phyloP scores from a whole-genome alignment of 169 alveolate genomes.

The Babesia sp. region DNA sequence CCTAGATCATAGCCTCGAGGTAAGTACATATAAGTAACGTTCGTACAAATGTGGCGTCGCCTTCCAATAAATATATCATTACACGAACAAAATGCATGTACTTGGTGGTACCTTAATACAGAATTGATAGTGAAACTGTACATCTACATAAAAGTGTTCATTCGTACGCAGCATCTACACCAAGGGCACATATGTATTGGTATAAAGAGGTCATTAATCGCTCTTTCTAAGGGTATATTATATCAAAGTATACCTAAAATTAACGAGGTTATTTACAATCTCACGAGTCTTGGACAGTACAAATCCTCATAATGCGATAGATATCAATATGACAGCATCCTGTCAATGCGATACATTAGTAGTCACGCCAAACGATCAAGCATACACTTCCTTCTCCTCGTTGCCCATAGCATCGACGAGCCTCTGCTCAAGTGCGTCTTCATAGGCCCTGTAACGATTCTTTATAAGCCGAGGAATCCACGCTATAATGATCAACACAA shows the following conservation, averaged over 20 bases:
- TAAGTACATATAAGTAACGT: background rate
- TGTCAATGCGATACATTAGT: background rate
- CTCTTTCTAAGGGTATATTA: slow-evolving; percentile 37
- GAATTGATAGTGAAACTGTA: no score
- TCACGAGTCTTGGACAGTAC: slow-evolving; percentile 2
- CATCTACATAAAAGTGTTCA: no score
- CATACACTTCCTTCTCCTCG: slow-evolving; percentile 18
- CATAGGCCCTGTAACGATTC: slow-evolving; percentile 3
- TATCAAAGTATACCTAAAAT: slow-evolving; percentile 61
- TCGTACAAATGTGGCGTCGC: no score
- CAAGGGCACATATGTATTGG: background rate
- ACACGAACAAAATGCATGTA: no score
- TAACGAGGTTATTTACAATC: slow-evolving; percentile 38
- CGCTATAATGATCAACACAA: background rate
- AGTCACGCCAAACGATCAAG: background rate
- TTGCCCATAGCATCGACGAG: slow-evolving; percentile 19
- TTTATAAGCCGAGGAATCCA: background rate
- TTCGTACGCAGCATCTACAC: no score
- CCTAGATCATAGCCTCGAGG: slow-evolving; percentile 4
- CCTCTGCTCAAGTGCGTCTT: slow-evolving; percentile 29
- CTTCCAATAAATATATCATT: no score
- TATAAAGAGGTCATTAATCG: slow-evolving; percentile 5
- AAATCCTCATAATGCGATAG: background rate
- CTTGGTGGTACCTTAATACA: no score
- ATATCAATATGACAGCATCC: background rate